Percentiles rank a stretch among this genome's conserved stretches.
These are phyloP conservation scores for Kluyveromyces wickerhamii DNA, from an alignment of 805 yeast species.

Conservation along the genomic window DNA sequence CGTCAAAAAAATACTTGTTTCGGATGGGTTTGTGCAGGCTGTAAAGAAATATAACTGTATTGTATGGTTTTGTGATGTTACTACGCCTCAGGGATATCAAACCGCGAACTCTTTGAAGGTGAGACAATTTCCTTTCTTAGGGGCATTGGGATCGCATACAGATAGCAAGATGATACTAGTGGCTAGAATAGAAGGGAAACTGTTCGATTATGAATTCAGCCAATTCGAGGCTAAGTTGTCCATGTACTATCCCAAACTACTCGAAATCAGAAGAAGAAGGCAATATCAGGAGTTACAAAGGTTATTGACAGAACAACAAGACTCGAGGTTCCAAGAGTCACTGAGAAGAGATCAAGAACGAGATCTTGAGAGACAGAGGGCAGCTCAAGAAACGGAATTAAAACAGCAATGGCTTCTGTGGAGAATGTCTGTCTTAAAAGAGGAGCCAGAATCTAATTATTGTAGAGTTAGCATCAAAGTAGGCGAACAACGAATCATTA, in stretches of 20 bases:
- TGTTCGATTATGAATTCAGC: slow-evolving; percentile 12
- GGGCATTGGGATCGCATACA: slow-evolving; percentile 63
- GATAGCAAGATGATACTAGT: slow-evolving; percentile 27
- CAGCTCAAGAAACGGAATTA: slow-evolving; percentile 11
- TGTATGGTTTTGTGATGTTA: slow-evolving; percentile 83
- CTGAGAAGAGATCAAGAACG: slow-evolving; percentile 58
- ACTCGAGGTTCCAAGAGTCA: slow-evolving; percentile 65
- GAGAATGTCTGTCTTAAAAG: slow-evolving; percentile 33
- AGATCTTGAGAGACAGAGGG: slow-evolving; percentile 31
- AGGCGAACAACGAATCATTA: slow-evolving; percentile 50
- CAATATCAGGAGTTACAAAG: slow-evolving; percentile 52
- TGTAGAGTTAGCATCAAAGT: slow-evolving; percentile 69
- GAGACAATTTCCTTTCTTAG: slow-evolving; percentile 74
- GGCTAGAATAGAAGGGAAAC: slow-evolving; percentile 20
- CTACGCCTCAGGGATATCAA: slow-evolving; percentile 77
- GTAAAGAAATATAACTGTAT: slow-evolving; percentile 45
- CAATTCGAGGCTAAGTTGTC: slow-evolving; percentile 17
- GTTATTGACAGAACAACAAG: slow-evolving; percentile 61
- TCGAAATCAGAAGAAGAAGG: slow-evolving; percentile 53
- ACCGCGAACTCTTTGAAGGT: slow-evolving; percentile 68
- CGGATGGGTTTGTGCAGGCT: slow-evolving; percentile 40
- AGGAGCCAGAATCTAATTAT: slow-evolving; percentile 21
- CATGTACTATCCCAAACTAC: slow-evolving; percentile 32
- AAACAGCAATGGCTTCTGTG: slow-evolving; percentile 41
- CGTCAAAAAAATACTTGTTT: slow-evolving; percentile 45